phyloP scores from a whole-genome alignment of 176 grass and related monocot genomes.

The Alloteropsis semialata region DNA sequence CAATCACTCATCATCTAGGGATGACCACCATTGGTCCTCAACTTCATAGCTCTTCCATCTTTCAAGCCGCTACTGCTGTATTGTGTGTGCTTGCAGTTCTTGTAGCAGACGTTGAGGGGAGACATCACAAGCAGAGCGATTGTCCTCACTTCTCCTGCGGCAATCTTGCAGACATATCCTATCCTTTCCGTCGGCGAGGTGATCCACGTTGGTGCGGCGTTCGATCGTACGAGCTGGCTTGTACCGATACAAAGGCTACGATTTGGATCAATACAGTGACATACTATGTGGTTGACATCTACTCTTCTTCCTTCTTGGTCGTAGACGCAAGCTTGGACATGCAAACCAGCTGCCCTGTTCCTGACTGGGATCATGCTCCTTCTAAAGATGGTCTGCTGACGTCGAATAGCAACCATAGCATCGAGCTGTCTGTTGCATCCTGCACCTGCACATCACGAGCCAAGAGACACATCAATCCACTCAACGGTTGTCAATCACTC shows the following conservation, averaged over 20 bases:
- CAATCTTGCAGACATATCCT: not conserved
- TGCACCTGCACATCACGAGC: too few relatives aligned
- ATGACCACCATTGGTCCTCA: too few relatives aligned
- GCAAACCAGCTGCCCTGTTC: not conserved
- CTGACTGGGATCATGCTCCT: too few relatives aligned
- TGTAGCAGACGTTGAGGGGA: not conserved
- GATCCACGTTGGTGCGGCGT: slow-evolving; percentile 8
- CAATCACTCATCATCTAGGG: too few relatives aligned
- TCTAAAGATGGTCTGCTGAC: too few relatives aligned
- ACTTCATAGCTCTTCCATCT: too few relatives aligned
- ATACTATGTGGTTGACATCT: slow-evolving; percentile 29
- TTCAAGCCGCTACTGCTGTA: too few relatives aligned
- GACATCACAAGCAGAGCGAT: not conserved
- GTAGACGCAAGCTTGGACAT: not conserved
- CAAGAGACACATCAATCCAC: too few relatives aligned
- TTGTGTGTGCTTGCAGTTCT: not conserved
- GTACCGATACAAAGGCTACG: not conserved
- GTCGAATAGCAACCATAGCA: too few relatives aligned
- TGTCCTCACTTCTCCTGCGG: slow-evolving; percentile 47
- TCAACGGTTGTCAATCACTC: too few relatives aligned
- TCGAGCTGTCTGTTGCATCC: too few relatives aligned
- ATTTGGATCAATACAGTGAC: not conserved
- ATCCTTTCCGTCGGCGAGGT: slow-evolving; percentile 23
- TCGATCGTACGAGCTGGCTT: not conserved
- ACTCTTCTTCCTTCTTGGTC: not conserved